Conservation (phyloP, 2,329 filamentous ascomycete species). For the Alternaria angustiovoidea region DNA sequence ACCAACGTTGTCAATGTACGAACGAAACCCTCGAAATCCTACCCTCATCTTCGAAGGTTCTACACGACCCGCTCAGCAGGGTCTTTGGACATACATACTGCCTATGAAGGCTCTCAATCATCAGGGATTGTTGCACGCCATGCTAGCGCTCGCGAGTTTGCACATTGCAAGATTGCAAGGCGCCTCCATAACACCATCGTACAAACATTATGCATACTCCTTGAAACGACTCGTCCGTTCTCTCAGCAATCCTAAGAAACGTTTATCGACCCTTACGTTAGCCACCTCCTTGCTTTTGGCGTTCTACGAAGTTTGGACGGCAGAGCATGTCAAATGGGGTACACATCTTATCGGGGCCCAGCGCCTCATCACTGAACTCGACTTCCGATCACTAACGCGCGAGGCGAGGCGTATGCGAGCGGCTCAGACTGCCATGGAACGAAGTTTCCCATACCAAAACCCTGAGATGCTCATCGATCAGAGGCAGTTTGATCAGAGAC, state of each 20-base stretch:
- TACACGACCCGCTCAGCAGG: slow-evolving; percentile 41
- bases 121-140: slow-evolving; percentile 87
- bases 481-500: slow-evolving; percentile 33
- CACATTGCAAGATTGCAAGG: slow-evolving; percentile 86
- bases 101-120: slow-evolving; percentile 81
- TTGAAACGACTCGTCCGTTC: slow-evolving; percentile 79
- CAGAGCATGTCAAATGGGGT: slow-evolving; percentile 95
- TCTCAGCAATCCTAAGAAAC: slow-evolving; percentile 73
- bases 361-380: slow-evolving; percentile 82
- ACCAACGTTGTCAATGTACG: slow-evolving; percentile 85
- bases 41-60: slow-evolving; percentile 68
- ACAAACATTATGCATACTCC: slow-evolving; percentile 91
- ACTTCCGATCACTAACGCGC: slow-evolving; percentile 76
- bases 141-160: slow-evolving; percentile 84
- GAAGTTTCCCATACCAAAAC: slow-evolving; percentile 41
- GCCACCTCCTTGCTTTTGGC: slow-evolving; percentile 85
- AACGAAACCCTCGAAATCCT: slow-evolving; percentile 79
- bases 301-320: slow-evolving; percentile 94
- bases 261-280: slow-evolving; percentile 81
- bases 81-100: slow-evolving; percentile 75
- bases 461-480: slow-evolving; percentile 45
- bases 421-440: slow-evolving; percentile 53
- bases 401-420: slow-evolving; percentile 72
- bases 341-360: slow-evolving; percentile 87
- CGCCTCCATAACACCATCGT: slow-evolving; percentile 77